A percentile compares a stretch with the other conserved stretches of the same genome.
phyloP scores from a whole-genome alignment of 2,329 filamentous ascomycete species.

The Scortechinia acanthostroma region DNA sequence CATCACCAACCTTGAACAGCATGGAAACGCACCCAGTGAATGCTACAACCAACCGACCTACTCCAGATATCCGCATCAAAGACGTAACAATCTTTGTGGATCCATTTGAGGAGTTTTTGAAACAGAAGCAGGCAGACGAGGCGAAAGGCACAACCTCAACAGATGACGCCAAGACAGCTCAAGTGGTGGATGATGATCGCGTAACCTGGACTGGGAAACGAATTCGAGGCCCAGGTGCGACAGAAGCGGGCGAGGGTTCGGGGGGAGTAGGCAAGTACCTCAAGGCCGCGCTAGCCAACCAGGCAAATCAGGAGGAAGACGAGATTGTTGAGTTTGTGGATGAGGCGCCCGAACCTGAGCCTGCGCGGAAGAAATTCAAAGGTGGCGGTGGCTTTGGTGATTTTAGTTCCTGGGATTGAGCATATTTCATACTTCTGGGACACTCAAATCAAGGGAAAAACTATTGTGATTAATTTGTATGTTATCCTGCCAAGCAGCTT shows the following conservation, averaged over 20 bases:
- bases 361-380: constrained; percentile 74
- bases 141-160: constrained; percentile 42
- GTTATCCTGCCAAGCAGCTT: no score
- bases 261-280: constrained; percentile 74
- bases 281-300: neutral
- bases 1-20: constrained; percentile 68
- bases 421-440: no score
- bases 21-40: constrained; percentile 54
- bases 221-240: constrained; percentile 59
- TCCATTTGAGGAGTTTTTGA: constrained; percentile 88
- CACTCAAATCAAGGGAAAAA: neutral
- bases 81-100: constrained; percentile 84
- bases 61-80: constrained; percentile 72
- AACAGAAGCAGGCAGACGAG: constrained; percentile 54
- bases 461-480: no score
- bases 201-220: constrained; percentile 96
- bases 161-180: constrained; percentile 53
- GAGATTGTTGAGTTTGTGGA: constrained; percentile 51
- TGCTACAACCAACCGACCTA: constrained; percentile 49
- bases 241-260: constrained; percentile 26
- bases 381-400: constrained; percentile 76
- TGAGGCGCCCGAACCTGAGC: constrained; percentile 62
- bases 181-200: constrained; percentile 78
- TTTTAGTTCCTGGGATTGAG: constrained; percentile 91
- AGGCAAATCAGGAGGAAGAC: neutral